phyloP scores from a whole-genome alignment of 139 green algal species.

The Mychonastes homosphaera region DNA sequence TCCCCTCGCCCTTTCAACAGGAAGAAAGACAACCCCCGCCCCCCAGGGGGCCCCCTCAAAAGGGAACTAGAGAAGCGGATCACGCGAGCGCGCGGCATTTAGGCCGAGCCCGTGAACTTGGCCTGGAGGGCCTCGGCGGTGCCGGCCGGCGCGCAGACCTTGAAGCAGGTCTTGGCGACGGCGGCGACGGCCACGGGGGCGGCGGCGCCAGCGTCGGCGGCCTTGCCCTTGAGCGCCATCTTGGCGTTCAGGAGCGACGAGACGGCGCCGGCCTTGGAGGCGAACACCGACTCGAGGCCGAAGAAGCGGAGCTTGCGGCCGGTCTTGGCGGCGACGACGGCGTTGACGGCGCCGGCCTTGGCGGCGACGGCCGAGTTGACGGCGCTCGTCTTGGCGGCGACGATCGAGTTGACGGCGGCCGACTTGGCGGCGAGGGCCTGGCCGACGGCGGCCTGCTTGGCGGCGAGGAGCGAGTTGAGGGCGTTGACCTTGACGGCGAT shows the following conservation, averaged over 20 bases:
- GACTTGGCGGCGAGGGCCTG: not conserved
- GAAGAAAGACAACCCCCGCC: too few relatives aligned
- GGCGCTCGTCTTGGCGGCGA: conserved; percentile 1
- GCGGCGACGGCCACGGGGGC: too few relatives aligned
- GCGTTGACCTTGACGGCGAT: not conserved
- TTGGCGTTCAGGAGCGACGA: not conserved
- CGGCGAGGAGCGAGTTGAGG: not conserved
- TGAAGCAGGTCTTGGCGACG: too few relatives aligned
- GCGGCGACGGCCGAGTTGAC: not conserved
- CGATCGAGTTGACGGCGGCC: not conserved
- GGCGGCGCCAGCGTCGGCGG: too few relatives aligned
- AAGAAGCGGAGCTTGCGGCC: not conserved
- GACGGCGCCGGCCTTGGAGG: not conserved
- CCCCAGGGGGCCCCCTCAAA: too few relatives aligned
- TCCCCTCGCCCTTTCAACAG: too few relatives aligned
- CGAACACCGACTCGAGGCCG: not conserved
- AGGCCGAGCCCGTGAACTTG: too few relatives aligned
- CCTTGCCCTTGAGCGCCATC: too few relatives aligned
- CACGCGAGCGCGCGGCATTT: too few relatives aligned
- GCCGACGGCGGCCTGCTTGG: not conserved
- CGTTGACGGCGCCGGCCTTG: conserved; percentile 5
- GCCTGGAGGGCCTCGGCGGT: too few relatives aligned
- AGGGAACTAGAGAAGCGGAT: too few relatives aligned
- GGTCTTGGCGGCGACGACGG: not conserved
- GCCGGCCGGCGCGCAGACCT: too few relatives aligned